Evolutionary conservation across 306 rosid genomes (phyloP).

Genomic region (Lagenaria siceraria): DNA sequence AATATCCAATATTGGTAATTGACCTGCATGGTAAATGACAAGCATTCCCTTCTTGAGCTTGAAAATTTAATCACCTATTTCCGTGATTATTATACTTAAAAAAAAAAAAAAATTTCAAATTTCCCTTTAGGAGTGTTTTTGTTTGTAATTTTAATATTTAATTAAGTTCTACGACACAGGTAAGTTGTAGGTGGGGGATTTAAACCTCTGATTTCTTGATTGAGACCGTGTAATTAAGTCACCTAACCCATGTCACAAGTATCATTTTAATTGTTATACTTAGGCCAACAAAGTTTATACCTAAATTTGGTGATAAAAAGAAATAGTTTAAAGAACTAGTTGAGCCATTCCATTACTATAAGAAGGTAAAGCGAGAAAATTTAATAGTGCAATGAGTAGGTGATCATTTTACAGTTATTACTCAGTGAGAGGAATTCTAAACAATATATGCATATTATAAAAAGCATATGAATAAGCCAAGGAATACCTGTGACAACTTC

Average conservation of each 20-base stretch:
- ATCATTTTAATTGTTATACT: background rate
- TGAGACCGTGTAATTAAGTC: background rate
- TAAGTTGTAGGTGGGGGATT: background rate
- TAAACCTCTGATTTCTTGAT: background rate
- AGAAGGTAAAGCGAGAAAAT: background rate
- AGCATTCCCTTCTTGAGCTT: no score
- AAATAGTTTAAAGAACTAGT: background rate
- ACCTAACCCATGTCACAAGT: background rate
- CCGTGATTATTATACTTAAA: no score
- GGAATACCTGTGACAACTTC: constrained; percentile 77
- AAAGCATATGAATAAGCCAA: background rate
- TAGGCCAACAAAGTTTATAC: background rate
- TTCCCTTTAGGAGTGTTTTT: background rate
- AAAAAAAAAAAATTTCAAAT: background rate
- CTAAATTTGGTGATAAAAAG: background rate
- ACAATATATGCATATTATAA: background rate
- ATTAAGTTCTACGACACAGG: background rate
- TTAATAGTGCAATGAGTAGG: background rate
- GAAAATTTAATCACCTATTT: no score
- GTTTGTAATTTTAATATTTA: background rate
- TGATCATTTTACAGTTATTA: background rate
- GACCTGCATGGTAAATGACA: no score
- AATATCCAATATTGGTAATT: background rate
- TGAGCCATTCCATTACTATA: background rate
- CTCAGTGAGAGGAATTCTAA: background rate